Conservation (phyloP, 2,329 filamentous ascomycete genomes). For the Trichoderma citrinoviride region DNA sequence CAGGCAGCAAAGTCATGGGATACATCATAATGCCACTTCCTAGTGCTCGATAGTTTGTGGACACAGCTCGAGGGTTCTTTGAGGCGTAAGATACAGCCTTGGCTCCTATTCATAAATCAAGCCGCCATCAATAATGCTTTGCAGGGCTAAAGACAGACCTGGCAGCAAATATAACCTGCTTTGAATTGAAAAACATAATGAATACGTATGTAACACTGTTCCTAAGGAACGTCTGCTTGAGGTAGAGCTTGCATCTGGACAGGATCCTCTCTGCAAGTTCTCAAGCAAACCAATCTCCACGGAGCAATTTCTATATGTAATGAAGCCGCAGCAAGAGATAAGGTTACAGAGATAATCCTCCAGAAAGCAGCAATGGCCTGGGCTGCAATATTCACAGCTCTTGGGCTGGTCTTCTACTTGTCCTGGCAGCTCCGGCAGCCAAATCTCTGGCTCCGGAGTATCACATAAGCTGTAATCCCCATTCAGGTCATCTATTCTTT, state of each 20-base stretch:
- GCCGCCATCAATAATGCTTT: background rate
- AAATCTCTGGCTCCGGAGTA: too few relatives aligned
- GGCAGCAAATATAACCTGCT: background rate
- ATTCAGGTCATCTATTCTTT: background rate
- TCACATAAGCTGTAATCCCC: too few relatives aligned
- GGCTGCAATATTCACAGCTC: background rate
- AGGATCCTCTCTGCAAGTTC: slow-evolving; percentile 39
- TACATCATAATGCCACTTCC: background rate
- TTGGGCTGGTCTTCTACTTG: background rate
- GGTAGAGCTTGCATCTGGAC: slow-evolving; percentile 36
- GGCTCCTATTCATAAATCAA: background rate
- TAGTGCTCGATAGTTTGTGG: background rate
- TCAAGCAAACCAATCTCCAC: slow-evolving; percentile 35
- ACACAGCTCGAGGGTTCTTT: background rate
- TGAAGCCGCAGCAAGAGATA: slow-evolving; percentile 25
- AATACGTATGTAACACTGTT: slow-evolving; percentile 13
- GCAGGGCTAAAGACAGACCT: background rate
- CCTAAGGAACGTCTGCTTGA: slow-evolving; percentile 28
- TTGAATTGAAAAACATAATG: slow-evolving; percentile 19
- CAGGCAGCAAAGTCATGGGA: background rate
- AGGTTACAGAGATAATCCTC: background rate
- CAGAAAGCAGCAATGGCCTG: background rate
- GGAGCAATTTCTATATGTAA: slow-evolving; percentile 31
- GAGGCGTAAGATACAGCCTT: background rate
- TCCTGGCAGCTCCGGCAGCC: background rate